Percentiles rank a stretch among this genome's conserved stretches.
These are phyloP conservation scores for Sungouiella thailandica DNA, from an alignment of 805 yeast species.

Conservation along the genomic window DNA sequence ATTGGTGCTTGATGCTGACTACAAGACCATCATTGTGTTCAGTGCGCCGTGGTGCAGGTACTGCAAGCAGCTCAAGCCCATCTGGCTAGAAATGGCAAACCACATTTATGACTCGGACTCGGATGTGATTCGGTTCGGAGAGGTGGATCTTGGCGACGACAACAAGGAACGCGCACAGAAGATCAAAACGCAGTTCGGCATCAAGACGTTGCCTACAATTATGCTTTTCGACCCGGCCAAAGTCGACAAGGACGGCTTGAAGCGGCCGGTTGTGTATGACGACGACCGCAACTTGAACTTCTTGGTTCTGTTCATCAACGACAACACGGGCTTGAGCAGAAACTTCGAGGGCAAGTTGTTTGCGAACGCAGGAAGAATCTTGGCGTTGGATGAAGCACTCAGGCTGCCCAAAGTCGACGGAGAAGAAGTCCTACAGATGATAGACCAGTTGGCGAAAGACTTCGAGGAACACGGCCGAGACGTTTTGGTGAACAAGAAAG, in stretches of 20 bases:
- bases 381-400: slow-evolving; percentile 15
- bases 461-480: slow-evolving; percentile 7
- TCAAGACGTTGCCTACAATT: slow-evolving; percentile 52
- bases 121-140: slow-evolving; percentile 30
- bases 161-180: slow-evolving; percentile 11
- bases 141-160: slow-evolving; percentile 23
- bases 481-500: slow-evolving; percentile 8
- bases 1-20: slow-evolving; percentile 28
- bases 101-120: slow-evolving; percentile 38
- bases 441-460: slow-evolving; percentile 8
- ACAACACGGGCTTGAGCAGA: slow-evolving; percentile 23
- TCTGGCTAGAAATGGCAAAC: slow-evolving; percentile 46
- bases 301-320: slow-evolving; percentile 25
- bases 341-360: slow-evolving; percentile 28
- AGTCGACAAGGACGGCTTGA: slow-evolving; percentile 18
- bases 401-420: slow-evolving; percentile 1
- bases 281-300: slow-evolving; percentile 19
- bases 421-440: slow-evolving; percentile 5
- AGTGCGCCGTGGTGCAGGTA: slow-evolving; percentile 60
- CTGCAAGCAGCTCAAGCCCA: slow-evolving; percentile 50
- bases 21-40: slow-evolving; percentile 43
- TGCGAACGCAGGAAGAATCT: slow-evolving; percentile 28
- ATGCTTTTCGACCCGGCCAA: slow-evolving; percentile 37
- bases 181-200: slow-evolving; percentile 24
- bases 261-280: slow-evolving; percentile 22